Evolutionary conservation across 169 alveolate genomes (phyloP), one percentile per base, ranked within the genome.

Genomic region (Theileria orientalis): DNA sequence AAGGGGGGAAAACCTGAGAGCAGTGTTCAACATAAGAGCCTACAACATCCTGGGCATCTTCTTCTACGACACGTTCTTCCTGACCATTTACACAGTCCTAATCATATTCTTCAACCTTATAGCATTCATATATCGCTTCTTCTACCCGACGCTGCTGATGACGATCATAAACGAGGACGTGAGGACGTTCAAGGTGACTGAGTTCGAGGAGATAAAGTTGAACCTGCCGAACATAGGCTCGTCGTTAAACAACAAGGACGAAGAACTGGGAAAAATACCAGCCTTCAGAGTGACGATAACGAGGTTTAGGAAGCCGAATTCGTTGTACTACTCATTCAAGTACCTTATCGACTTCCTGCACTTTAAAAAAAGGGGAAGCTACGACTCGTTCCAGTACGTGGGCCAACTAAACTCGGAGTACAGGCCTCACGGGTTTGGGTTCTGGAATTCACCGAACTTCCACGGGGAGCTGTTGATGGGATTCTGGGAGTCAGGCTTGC

Each of bases 351-450:
- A 66, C 57, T 60, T 52, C 42, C 27, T 68, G 44, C 61, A 41
- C 35, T 27, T 62, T 23, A 32, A 74, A 32, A 63, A 47, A 13
- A 23, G 56, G 3, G 47, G 61, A 9, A 19, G 60, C 25, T 54
- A 61, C 30, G 67, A n/a, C 42, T 40, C 67, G n/a, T 82, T 52
- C 46, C 90, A 83, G 29, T 93, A 91, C 64, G 90, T 91, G 3
- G 97, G 97, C 44, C 94, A 93, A 44, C 75, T 92, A 40, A 92
- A 93, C 72, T 72, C 61, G 11, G 76, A 82, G 16, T 92, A 87
- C 11, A 78, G 87, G 33, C 97, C 97, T 0, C 96, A 93, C 70
- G 97, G 97, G 8, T 93, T 91, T 57, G 97, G 96, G n/a, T 69
- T 85, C 57, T 93, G 97, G 97, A 68, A 90, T 29, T 89, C 92